Evolutionary conservation across 768 basidiomycete genomes (phyloP).

Genomic region (Calocybe gangraenosa): DNA sequence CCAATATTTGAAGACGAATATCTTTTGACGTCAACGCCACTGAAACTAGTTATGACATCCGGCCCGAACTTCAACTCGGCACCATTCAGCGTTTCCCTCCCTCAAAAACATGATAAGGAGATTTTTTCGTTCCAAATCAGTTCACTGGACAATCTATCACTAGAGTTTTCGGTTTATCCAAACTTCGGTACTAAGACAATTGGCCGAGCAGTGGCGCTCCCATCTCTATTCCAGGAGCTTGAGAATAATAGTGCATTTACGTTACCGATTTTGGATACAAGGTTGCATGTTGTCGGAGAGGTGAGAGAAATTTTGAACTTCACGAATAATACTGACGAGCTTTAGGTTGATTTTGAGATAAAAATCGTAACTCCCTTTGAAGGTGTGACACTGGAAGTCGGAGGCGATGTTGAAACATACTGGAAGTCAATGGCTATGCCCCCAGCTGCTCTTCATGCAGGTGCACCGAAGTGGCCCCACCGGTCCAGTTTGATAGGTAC

Average conservation of each 20-base stretch:
- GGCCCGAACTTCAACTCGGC: constrained; percentile 79
- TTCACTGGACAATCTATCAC: constrained; percentile 61
- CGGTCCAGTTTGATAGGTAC: constrained; percentile 48
- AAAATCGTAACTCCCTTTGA: constrained; percentile 86
- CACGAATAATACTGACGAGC: constrained; percentile 9
- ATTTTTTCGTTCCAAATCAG: constrained; percentile 87
- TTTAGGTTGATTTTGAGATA: constrained; percentile 82
- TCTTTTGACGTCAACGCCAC: constrained; percentile 69
- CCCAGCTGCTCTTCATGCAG: constrained; percentile 36
- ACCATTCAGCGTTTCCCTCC: constrained; percentile 87
- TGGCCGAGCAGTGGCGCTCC: constrained; percentile 84
- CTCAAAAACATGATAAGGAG: constrained; percentile 64
- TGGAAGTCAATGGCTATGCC: constrained; percentile 83
- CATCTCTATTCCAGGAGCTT: constrained; percentile 62
- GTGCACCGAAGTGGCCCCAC: constrained; percentile 32
- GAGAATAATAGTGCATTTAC: constrained; percentile 50
- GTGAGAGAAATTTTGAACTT: constrained; percentile 34
- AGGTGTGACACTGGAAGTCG: constrained; percentile 89
- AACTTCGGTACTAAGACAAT: constrained; percentile 97
- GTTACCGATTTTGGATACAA: constrained; percentile 86
- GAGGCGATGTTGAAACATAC: constrained; percentile 94
- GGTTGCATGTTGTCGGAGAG: constrained; percentile 92
- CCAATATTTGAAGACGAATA: constrained; percentile 64
- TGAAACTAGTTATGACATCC: constrained; percentile 95
- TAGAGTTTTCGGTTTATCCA: constrained; percentile 95